Conservation (phyloP, 495 filamentous ascomycete genomes). For the Aspergillus diversus region DNA sequence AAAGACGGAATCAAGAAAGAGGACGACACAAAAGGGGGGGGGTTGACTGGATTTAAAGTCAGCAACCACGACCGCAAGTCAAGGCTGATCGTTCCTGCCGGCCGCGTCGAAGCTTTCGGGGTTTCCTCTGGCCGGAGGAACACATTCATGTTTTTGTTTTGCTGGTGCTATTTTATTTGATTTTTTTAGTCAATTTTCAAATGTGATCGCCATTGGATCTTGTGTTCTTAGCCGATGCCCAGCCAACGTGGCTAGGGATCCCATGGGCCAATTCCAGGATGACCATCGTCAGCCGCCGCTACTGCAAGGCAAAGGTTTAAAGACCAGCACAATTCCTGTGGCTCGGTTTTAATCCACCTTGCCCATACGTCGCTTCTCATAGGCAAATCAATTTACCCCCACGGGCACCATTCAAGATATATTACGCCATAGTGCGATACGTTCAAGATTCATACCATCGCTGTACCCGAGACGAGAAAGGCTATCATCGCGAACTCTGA, state of each 20-base stretch:
- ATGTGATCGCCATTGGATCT: slow-evolving; percentile 18
- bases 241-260: slow-evolving; percentile 17
- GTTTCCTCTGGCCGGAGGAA: slow-evolving; percentile 11
- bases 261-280: slow-evolving; percentile 12
- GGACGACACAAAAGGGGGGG: slow-evolving; percentile 4
- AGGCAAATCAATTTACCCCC: slow-evolving; percentile 1
- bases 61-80: slow-evolving; percentile 15
- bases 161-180: background rate
- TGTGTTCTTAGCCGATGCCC: slow-evolving; percentile 11
- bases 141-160: background rate
- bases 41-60: slow-evolving; percentile 24
- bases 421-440: background rate
- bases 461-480: background rate
- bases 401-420: background rate
- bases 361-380: background rate
- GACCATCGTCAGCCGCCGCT: slow-evolving; percentile 2
- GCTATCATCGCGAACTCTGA: too few species aligned
- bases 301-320: background rate
- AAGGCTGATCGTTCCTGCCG: slow-evolving; percentile 8
- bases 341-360: slow-evolving; percentile 5
- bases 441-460: background rate
- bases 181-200: slow-evolving; percentile 3
- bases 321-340: slow-evolving; percentile 8
- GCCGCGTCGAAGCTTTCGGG: slow-evolving; percentile 17
- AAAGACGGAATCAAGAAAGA: slow-evolving; percentile 11